These are phyloP conservation scores for Fusarium robinianum DNA, from an alignment of 2,329 filamentous ascomycete genomes.

Conservation along the genomic window DNA sequence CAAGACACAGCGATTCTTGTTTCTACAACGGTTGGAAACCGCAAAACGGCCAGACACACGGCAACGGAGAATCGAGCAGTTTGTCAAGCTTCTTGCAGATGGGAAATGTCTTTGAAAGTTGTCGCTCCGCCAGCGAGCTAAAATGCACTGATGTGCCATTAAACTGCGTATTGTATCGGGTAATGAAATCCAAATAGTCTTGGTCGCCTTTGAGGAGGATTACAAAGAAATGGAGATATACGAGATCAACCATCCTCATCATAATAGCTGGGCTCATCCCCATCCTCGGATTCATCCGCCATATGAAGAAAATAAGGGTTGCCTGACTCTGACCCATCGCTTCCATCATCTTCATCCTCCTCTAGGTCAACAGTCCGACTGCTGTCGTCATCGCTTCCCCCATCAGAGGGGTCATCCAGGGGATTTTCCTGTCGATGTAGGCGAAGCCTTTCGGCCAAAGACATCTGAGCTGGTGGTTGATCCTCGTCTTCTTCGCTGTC, in stretches of 20 bases:
- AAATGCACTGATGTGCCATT: conserved; percentile 11
- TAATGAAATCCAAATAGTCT: too few species aligned
- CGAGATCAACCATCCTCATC: conserved; percentile 23
- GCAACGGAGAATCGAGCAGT: conserved; percentile 45
- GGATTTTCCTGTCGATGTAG: conserved; percentile 27
- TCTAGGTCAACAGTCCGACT: conserved; percentile 26
- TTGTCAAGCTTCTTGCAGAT: conserved; percentile 46
- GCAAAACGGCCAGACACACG: conserved; percentile 45
- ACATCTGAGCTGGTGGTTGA: conserved; percentile 12
- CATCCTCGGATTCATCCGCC: conserved; percentile 42
- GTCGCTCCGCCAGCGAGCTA: conserved; percentile 29
- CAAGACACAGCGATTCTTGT: conserved; percentile 51
- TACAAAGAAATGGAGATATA: too few species aligned
- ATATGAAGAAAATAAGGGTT: conserved; percentile 39
- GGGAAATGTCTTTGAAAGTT: conserved; percentile 31
- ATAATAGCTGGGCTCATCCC: conserved; percentile 26
- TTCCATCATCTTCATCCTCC: conserved; percentile 24
- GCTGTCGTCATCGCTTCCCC: conserved; percentile 13
- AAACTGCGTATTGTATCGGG: not conserved
- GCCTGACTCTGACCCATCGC: conserved; percentile 29
- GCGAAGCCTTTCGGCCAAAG: conserved; percentile 25
- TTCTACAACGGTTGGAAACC: conserved; percentile 52
- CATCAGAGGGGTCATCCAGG: conserved; percentile 5
- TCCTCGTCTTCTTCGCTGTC: conserved; percentile 21
- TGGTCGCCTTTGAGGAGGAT: too few species aligned